phyloP scores from a whole-genome alignment of 2,329 filamentous ascomycete species.

The Calonectria pauciramosa region DNA sequence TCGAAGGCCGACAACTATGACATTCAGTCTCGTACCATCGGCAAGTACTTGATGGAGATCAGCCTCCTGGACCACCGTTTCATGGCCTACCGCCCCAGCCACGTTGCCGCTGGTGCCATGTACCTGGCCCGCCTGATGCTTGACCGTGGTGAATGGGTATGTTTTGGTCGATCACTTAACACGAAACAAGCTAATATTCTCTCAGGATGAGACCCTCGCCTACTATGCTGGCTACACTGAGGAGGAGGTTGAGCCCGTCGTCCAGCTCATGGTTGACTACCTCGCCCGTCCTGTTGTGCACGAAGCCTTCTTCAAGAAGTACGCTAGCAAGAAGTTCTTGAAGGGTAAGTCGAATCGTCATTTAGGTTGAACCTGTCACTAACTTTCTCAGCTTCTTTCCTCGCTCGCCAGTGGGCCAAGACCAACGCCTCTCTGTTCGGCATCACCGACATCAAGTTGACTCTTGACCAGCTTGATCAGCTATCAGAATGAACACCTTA shows the following conservation, averaged over 20 bases:
- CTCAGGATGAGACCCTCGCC: conserved; percentile 83
- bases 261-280: conserved; percentile 96
- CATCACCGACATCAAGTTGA: conserved; percentile 63
- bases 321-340: conserved; percentile 98
- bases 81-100: conserved; percentile 89
- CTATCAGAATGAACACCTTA: conserved; percentile 49
- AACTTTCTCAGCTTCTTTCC: conserved; percentile 81
- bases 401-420: conserved; percentile 95
- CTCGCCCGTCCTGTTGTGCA: conserved; percentile 90
- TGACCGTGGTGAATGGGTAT: conserved; percentile 91
- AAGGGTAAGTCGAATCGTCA: conserved; percentile 78
- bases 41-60: conserved; percentile 98
- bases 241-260: conserved; percentile 92
- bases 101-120: conserved; percentile 93
- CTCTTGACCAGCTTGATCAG: conserved; percentile 69
- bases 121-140: conserved; percentile 93
- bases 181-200: conserved; percentile 44
- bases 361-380: neutral
- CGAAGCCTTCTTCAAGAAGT: conserved; percentile 99
- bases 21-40: conserved; percentile 95
- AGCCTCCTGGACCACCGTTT: conserved; percentile 95
- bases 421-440: conserved; percentile 74
- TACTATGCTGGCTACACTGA: conserved; percentile 96
- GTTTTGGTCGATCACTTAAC: conserved; percentile 48
- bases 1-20: conserved; percentile 99